Base-by-base conservation (phyloP, 1,284 basidiomycete genomes). In the Trichosporon ovoides region DNA sequence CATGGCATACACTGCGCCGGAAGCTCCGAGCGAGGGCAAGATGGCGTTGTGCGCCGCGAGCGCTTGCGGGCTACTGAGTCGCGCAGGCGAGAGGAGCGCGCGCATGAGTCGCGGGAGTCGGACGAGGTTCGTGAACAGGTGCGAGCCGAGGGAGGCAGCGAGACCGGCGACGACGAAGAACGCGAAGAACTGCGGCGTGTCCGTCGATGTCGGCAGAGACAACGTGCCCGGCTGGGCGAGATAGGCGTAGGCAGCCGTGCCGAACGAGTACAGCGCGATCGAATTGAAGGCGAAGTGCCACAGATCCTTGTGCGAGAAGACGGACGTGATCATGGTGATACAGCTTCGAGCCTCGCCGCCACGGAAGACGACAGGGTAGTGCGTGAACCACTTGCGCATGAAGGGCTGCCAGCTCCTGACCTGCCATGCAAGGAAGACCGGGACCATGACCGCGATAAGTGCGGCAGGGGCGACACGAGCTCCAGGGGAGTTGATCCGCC, bases 1-100 rank as follows among this genome's bases (percentile, higher is more conserved):
- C 5, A 85, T 80, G 2, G 87, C 85, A 68, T 93, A 95, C 14
- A 95, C 84, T 0, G 90, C 91, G 1, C 92, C 92, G 1, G 88
- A 91, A 0, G 89, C 86, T 18, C 92, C 91, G 4, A 93, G 77
- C 4, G 86, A 87, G 1, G 87, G 87, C 2, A 84, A 68, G n/a
- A 91, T 84, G 3, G 75, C 77, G 14, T 77, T 67, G 36, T 77
- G 70, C 1, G 68, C 66, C 59, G 76, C 66, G 28, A 80, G 70
- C 7, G 74, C 79, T 13, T 74, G 64, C 2, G 74, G 59, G 0
- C 75, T 69, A 16, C 74, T 73, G 5, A 79, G 64, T 14, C 74
- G 53, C 13, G 68, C 72, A 0, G 76, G 71, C 3, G 70, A 68
- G 4, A 59, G 50, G 74, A 80, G 33, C 82, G 77, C 61, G 79